Evolutionary conservation across 1,284 basidiomycete genomes (phyloP), one percentile per base, ranked within the genome.

Genomic region (Lignosus rhinocerotis): DNA sequence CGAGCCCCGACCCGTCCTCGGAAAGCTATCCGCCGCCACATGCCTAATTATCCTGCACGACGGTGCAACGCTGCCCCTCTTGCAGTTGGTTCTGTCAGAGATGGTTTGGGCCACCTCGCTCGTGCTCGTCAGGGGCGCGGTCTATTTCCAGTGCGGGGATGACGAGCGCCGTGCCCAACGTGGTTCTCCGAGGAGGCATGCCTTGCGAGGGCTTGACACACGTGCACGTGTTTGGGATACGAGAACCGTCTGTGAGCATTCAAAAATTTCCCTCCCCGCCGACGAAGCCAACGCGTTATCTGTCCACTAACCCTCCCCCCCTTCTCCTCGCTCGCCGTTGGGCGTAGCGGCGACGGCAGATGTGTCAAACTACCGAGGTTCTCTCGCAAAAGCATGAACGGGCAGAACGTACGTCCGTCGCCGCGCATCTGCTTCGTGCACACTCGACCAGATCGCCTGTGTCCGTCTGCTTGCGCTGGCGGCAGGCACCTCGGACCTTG

Each of bases 161-260:
- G 46, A 43, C 41, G 55, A 57, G 59, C 59, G 62, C 62, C 48
- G 57, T 51, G 33, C 51, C 34, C 19, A 33, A 31, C 36, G 41
- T 55, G 57, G 59, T 64, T 64, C 62, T 60, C 47, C 25, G 25
- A 25, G 11, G 25, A 43, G 48, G 42, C 51, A 54, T 57, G 57
- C 49, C 25, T 55, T 49, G 50, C 44, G 54, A 53, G 55, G 59
- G 47, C 41, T 49, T 44, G 51, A 53, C 62, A 59, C 62, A 64
- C 62, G 62, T 64, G 62, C 62, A 64, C 62, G 62, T 64, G 62
- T 61, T 60, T 61, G 59, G 55, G 59, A 61, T 51, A 56, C 53
- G 56, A 61, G 56, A 21, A 52, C 53, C 38, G 51, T 60, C 43
- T 55, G 46, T 45, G 53, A 46, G 49, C 43, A 14, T 48, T 19